phyloP scores from a whole-genome alignment of 2,329 filamentous ascomycete genomes.

The Cordyceps militaris region DNA sequence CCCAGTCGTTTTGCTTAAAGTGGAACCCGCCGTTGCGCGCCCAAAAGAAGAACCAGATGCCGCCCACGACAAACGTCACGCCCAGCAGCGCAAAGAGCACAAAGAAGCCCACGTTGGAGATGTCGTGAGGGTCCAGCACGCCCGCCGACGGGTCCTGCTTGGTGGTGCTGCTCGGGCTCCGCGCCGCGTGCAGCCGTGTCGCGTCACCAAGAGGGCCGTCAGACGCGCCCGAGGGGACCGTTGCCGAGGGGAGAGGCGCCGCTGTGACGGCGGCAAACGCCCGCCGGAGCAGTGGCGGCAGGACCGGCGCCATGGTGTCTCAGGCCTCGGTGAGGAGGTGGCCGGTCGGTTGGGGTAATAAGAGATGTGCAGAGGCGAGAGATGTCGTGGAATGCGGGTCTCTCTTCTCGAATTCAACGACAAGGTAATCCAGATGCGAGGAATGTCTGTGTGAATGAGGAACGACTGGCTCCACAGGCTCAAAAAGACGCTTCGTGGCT shows the following conservation, averaged over 20 bases:
- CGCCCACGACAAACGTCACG: conserved; percentile 62
- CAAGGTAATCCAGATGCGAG: neutral
- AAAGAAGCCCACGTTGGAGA: conserved; percentile 68
- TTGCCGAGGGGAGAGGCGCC: neutral
- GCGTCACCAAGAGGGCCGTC: conserved; percentile 20
- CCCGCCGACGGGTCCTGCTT: conserved; percentile 37
- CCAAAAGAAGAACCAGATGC: conserved; percentile 99
- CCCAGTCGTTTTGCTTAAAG: conserved; percentile 84
- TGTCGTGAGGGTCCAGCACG: conserved; percentile 45
- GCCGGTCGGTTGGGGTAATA: neutral
- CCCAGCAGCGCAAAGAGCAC: conserved; percentile 81
- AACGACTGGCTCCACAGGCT: neutral
- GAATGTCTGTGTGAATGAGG: neutral
- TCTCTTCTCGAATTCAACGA: neutral
- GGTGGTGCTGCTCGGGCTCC: conserved; percentile 28
- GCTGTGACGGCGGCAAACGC: neutral
- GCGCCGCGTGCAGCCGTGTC: conserved; percentile 34
- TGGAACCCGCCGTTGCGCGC: conserved; percentile 92
- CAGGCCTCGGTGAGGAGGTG: neutral
- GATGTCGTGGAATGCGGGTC: neutral
- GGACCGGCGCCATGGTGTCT: conserved; percentile 8
- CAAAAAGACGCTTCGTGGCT: neutral
- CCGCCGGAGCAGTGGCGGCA: conserved; percentile 4
- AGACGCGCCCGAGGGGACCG: neutral
- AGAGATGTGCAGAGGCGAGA: neutral